Conservation (phyloP, 768 basidiomycete genomes). For the Melanogaster broomeanus region DNA sequence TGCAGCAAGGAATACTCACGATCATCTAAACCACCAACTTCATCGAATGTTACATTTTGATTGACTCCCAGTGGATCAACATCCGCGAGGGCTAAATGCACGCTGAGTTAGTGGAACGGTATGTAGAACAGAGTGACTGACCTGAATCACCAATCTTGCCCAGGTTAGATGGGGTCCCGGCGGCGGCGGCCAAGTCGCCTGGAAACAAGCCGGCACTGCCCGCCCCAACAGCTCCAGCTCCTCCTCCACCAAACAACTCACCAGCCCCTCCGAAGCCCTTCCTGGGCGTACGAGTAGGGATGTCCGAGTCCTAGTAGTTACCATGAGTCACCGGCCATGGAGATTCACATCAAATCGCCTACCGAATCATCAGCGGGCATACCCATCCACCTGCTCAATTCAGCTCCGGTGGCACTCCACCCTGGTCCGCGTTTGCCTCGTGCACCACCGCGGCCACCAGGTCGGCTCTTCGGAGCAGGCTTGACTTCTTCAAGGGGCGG, state of each 20-base stretch:
- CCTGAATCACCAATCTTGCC: conserved; percentile 83
- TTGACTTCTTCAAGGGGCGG: conserved; percentile 76
- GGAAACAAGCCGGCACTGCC: conserved; percentile 60
- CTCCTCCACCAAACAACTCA: conserved; percentile 55
- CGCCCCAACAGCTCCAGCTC: conserved; percentile 45
- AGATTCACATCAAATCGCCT: conserved; percentile 13
- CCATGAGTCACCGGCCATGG: background rate
- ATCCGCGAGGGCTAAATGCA: conserved; percentile 75
- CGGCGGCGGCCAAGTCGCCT: conserved; percentile 58
- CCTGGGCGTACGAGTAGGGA: conserved; percentile 63
- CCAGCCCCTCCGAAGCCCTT: conserved; percentile 59
- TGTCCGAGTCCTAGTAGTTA: conserved; percentile 65
- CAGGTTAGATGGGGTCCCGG: conserved; percentile 81
- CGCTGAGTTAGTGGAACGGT: conserved; percentile 10
- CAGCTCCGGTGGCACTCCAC: conserved; percentile 80
- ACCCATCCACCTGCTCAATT: conserved; percentile 78
- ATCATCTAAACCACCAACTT: conserved; percentile 93
- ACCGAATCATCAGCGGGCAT: conserved; percentile 72
- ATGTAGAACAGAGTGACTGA: conserved; percentile 32
- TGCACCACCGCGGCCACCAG: conserved; percentile 38
- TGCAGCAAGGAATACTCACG: conserved; percentile 49
- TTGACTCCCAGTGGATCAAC: conserved; percentile 95
- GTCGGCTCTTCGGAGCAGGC: conserved; percentile 39
- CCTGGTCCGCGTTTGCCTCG: conserved; percentile 54
- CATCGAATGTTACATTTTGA: conserved; percentile 91